Evolutionary conservation across 805 yeast species (phyloP).

Genomic region (Deakozyma indianensis): DNA sequence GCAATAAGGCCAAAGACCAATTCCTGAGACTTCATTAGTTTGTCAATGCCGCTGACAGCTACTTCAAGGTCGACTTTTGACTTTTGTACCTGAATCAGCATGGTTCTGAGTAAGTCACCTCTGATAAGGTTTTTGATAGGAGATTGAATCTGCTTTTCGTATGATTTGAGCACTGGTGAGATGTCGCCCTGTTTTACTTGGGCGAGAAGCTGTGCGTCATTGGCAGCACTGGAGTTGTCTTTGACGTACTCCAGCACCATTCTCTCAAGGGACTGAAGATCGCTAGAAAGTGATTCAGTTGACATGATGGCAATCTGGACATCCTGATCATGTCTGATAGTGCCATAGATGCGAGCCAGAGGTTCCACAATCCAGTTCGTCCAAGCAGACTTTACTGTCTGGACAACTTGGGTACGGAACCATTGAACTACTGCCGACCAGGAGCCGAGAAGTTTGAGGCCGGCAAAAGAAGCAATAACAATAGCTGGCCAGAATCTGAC

Average conservation of each 20-base stretch:
- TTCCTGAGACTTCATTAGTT: slow-evolving; percentile 78
- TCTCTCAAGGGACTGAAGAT: slow-evolving; percentile 64
- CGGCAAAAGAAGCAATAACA: slow-evolving; percentile 23
- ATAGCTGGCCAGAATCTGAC: slow-evolving; percentile 57
- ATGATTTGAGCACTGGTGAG: slow-evolving; percentile 63
- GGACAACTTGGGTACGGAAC: slow-evolving; percentile 42
- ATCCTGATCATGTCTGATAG: slow-evolving; percentile 72
- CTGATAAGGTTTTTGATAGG: slow-evolving; percentile 51
- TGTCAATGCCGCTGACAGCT: slow-evolving; percentile 84
- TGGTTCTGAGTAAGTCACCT: slow-evolving; percentile 63
- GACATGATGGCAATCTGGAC: slow-evolving; percentile 65
- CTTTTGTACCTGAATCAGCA: slow-evolving; percentile 87
- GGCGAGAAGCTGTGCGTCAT: slow-evolving; percentile 8
- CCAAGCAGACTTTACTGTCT: slow-evolving; percentile 54
- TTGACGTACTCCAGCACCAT: slow-evolving; percentile 68
- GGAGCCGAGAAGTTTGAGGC: slow-evolving; percentile 28
- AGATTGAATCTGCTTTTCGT: slow-evolving; percentile 57
- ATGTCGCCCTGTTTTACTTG: slow-evolving; percentile 56
- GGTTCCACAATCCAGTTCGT: slow-evolving; percentile 79
- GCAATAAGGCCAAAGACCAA: slow-evolving; percentile 89
- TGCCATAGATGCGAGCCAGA: slow-evolving; percentile 49
- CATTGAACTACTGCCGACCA: slow-evolving; percentile 41
- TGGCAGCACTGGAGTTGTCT: slow-evolving; percentile 18
- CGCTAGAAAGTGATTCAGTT: slow-evolving; percentile 64
- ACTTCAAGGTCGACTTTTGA: slow-evolving; percentile 89